phyloP scores from a whole-genome alignment of 2,329 filamentous ascomycete species.

The Teratosphaeriaceae sp. region DNA sequence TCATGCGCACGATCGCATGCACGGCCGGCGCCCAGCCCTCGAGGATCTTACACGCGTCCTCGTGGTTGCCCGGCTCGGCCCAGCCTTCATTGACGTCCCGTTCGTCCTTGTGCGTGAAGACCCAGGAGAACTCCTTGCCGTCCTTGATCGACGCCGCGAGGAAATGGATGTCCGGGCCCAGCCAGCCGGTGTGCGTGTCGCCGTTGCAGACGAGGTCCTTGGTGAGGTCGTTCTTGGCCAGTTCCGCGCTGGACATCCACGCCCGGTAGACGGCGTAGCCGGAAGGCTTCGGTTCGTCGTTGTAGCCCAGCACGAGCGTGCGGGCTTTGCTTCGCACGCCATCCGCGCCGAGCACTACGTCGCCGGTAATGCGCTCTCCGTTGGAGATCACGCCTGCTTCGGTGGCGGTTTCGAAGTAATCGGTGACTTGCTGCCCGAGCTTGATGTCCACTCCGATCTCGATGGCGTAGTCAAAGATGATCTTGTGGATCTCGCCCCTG shows the following conservation, averaged over 20 bases:
- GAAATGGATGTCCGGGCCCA: slow-evolving; percentile 48
- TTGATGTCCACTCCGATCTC: slow-evolving; percentile 28
- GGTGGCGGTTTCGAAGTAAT: slow-evolving; percentile 25
- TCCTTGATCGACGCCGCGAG: slow-evolving; percentile 48
- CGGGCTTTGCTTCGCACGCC: slow-evolving; percentile 47
- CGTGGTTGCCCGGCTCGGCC: slow-evolving; percentile 37
- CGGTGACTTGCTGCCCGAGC: slow-evolving; percentile 23
- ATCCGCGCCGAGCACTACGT: slow-evolving; percentile 48
- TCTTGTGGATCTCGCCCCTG: slow-evolving; percentile 29
- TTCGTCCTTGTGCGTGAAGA: slow-evolving; percentile 45
- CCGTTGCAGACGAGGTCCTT: slow-evolving; percentile 47
- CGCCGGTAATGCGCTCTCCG: slow-evolving; percentile 34
- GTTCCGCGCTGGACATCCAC: slow-evolving; percentile 45
- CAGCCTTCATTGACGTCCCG: slow-evolving; percentile 43
- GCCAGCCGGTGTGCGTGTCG: slow-evolving; percentile 48
- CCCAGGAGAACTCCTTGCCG: slow-evolving; percentile 49
- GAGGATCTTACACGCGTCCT: slow-evolving; percentile 39
- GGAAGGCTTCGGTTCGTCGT: slow-evolving; percentile 35
- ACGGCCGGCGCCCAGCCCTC: slow-evolving; percentile 41
- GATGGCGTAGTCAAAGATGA: slow-evolving; percentile 27
- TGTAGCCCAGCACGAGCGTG: slow-evolving; percentile 46
- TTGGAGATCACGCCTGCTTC: slow-evolving; percentile 25
- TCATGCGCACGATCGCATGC: slow-evolving; percentile 41
- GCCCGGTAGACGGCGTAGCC: slow-evolving; percentile 50
- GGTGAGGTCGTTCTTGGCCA: slow-evolving; percentile 46